A percentile compares a stretch with the other conserved stretches of the same genome.
Conservation (phyloP, 768 basidiomycete genomes). For the Sistotremastrum suecicum region DNA sequence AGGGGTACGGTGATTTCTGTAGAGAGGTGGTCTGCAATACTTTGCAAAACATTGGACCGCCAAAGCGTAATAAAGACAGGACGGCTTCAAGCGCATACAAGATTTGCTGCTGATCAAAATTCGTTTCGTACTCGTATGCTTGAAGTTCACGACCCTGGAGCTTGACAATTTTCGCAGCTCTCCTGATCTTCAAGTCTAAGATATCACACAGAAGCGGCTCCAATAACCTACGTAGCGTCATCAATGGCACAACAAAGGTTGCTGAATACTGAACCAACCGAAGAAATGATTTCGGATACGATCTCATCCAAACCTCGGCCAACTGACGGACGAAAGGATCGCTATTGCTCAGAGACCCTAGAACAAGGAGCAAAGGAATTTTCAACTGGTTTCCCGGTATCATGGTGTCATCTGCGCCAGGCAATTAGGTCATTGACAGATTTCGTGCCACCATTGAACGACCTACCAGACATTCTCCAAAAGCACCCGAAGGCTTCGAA, state of each 20-base stretch:
- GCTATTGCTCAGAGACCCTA: conserved; percentile 69
- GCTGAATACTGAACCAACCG: conserved; percentile 35
- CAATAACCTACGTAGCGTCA: conserved; percentile 42
- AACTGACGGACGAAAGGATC: conserved; percentile 62
- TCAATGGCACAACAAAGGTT: conserved; percentile 2
- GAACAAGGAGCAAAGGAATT: conserved; percentile 73
- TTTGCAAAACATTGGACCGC: conserved; percentile 78
- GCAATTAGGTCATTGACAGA: conserved; percentile 5
- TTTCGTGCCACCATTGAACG: neutral
- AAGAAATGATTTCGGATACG: conserved; percentile 80
- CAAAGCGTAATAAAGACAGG: conserved; percentile 67
- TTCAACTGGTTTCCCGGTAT: conserved; percentile 75
- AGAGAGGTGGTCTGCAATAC: conserved; percentile 51
- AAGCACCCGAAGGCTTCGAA: conserved; percentile 86
- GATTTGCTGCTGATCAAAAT: conserved; percentile 64
- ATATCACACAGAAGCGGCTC: conserved; percentile 78
- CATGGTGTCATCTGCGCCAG: conserved; percentile 55
- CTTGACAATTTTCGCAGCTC: conserved; percentile 32
- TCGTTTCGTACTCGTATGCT: conserved; percentile 51
- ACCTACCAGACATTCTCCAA: conserved; percentile 76
- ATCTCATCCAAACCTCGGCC: conserved; percentile 96
- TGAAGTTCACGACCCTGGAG: conserved; percentile 54
- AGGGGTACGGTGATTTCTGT: conserved; percentile 49
- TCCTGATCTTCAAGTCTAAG: conserved; percentile 51
- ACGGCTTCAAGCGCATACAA: conserved; percentile 67